These are phyloP conservation scores for Elongisporangium senticosum DNA, from an alignment of 352 stramenopile species.

Conservation along the genomic window DNA sequence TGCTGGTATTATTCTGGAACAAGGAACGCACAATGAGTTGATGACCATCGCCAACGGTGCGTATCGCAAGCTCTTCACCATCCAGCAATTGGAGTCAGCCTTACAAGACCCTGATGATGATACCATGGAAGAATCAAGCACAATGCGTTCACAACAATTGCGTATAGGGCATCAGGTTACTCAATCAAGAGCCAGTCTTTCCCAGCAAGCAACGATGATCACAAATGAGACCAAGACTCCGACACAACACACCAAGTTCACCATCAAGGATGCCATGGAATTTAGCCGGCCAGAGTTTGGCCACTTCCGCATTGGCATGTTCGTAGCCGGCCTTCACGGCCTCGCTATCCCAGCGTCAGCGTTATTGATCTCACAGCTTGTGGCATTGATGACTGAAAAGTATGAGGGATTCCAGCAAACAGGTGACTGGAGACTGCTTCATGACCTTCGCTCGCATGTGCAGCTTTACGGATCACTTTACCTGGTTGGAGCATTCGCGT, in stretches of 20 bases:
- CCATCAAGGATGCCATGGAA: too few species aligned
- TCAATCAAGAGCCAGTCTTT: too few species aligned
- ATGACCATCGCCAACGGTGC: slow-evolving; percentile 17
- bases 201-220: too few species aligned
- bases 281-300: too few species aligned
- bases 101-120: slow-evolving; percentile 14
- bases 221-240: too few species aligned
- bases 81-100: slow-evolving; percentile 16
- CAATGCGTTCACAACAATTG: too few species aligned
- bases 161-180: too few species aligned
- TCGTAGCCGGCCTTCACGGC: slow-evolving; percentile 24
- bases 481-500: slow-evolving; percentile 4
- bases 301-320: slow-evolving; percentile 10
- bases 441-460: too few species aligned
- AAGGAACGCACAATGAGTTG: slow-evolving; percentile 31
- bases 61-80: slow-evolving; percentile 28
- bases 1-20: slow-evolving; percentile 34
- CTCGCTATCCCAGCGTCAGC: slow-evolving; percentile 23
- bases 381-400: slow-evolving; percentile 24
- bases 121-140: neutral
- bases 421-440: slow-evolving; percentile 5
- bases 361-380: slow-evolving; percentile 25
- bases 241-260: too few species aligned
- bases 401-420: slow-evolving; percentile 23
- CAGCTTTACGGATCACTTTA: too few species aligned